Conservation (phyloP, 345 rosid species). For the Chamaenerion angustifolium region DNA sequence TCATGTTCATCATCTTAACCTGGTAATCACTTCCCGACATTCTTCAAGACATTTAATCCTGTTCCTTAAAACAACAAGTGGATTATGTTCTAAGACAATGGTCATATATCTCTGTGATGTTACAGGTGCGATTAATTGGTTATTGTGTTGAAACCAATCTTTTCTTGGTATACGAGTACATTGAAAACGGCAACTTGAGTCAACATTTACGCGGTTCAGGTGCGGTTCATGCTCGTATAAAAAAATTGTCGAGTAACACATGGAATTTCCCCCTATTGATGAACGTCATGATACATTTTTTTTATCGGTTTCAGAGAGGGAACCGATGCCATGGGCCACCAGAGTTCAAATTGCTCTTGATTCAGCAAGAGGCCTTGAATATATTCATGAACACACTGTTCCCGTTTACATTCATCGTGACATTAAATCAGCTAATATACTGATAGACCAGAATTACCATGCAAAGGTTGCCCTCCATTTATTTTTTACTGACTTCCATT, state of each 20-base stretch:
- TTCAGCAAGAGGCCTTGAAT: conserved; percentile 96
- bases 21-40: conserved; percentile 31
- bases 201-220: conserved; percentile 88
- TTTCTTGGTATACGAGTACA: conserved; percentile 73
- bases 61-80: too few relatives aligned
- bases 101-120: neutral
- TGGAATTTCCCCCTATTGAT: neutral
- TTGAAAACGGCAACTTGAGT: conserved; percentile 89
- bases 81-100: neutral
- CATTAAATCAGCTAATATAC: conserved; percentile 85
- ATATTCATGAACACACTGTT: conserved; percentile 93
- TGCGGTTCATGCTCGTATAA: too few relatives aligned
- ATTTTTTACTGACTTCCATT: neutral
- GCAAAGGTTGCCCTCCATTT: conserved; percentile 42
- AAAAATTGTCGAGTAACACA: too few relatives aligned
- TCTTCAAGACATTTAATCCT: too few relatives aligned
- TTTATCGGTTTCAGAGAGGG: conserved; percentile 36
- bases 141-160: conserved; percentile 92
- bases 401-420: conserved; percentile 97
- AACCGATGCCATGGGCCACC: conserved; percentile 64
- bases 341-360: conserved; percentile 97
- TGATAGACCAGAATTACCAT: conserved; percentile 77
- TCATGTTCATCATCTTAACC: conserved; percentile 83
- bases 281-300: conserved; percentile 4
- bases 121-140: conserved; percentile 83